Evolutionary conservation across 352 stramenopile genomes (phyloP), one percentile per base, ranked within the genome.

Genomic region (Phytophthora vignae): DNA sequence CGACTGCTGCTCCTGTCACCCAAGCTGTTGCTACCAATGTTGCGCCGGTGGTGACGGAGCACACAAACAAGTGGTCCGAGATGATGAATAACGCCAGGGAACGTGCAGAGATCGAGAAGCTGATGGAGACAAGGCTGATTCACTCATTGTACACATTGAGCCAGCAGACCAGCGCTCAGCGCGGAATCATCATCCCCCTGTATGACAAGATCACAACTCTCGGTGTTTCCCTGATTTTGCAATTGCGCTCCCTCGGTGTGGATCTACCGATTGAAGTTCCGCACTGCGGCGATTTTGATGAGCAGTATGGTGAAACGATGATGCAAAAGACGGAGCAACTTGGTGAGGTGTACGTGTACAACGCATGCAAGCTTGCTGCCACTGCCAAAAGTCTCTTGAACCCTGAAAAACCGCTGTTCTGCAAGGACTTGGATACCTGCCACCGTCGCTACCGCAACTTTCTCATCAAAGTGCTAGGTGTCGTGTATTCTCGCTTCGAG

Each of bases 221-320:
- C 1, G 87, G 87, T 27, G 70, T 90, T 25, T 94, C 87, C 22
- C 67, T 89, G 15, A 81, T 94, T 58, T 72, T 90, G 56, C 80
- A 90, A 59, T 64, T 92, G 11, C 83, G 85, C n/a, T 76, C 55
- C 15, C 69, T 91, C 42, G 69, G 79, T 2, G 70, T 92, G 19
- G 67, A 88, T 27, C 15, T 94, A 29, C 84, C 86, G 14, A 88
- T 91, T 60, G 85, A 92, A 54, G 74, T 92, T 14, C 84, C 84
- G 14, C 84, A 92, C 55, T 94, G 87, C 44, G 83, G 84, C 8
- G 84, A 92, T 67, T 85, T 94, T 17, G 72, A 74, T 52, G 58
- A 74, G 29, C 59, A 68, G 15, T 78, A 89, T 40, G 70, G 77
- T 29, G 68, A 78, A 40, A 60, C 55, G 14, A 67, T 79, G 9